Percentiles rank a stretch among this genome's conserved stretches.
phyloP scores from a whole-genome alignment of 1,284 basidiomycete species.

The Erythrobasidium hasegawianum region DNA sequence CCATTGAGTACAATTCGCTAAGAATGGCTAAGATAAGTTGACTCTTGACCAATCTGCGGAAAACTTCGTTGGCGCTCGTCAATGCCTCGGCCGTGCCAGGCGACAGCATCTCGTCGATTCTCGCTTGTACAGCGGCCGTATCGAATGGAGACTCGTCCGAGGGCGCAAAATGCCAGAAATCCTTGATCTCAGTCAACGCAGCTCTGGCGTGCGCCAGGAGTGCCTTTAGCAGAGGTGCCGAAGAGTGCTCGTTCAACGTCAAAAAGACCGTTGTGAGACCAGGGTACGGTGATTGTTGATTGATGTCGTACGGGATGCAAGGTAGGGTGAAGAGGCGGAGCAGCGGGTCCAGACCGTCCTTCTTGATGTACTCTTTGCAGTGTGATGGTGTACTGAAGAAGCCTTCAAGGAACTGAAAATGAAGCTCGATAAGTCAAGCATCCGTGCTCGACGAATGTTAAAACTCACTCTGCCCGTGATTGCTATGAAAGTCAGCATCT shows the following conservation, averaged over 20 bases:
- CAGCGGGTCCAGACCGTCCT: conserved; percentile 70
- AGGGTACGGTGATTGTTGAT: conserved; percentile 72
- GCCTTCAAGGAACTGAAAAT: conserved; percentile 83
- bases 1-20: conserved; percentile 82
- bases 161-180: conserved; percentile 61
- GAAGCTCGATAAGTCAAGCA: no score
- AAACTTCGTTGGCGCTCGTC: conserved; percentile 60
- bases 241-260: conserved; percentile 79
- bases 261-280: conserved; percentile 83
- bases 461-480: conserved; percentile 41
- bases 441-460: no score
- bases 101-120: conserved; percentile 23
- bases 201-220: conserved; percentile 68
- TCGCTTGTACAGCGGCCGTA: background rate
- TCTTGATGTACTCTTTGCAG: conserved; percentile 82
- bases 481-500: conserved; percentile 21
- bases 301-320: conserved; percentile 85
- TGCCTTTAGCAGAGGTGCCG: conserved; percentile 68
- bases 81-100: conserved; percentile 54
- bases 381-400: conserved; percentile 83
- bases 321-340: conserved; percentile 75
- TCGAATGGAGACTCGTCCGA: conserved; percentile 3
- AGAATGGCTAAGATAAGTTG: conserved; percentile 77
- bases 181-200: conserved; percentile 65
- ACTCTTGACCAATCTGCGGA: conserved; percentile 72